Percentiles rank a stretch among this genome's conserved stretches.
These are phyloP conservation scores for Wallacemonas collosoma DNA, from an alignment of 208 protist species.

Conservation along the genomic window DNA sequence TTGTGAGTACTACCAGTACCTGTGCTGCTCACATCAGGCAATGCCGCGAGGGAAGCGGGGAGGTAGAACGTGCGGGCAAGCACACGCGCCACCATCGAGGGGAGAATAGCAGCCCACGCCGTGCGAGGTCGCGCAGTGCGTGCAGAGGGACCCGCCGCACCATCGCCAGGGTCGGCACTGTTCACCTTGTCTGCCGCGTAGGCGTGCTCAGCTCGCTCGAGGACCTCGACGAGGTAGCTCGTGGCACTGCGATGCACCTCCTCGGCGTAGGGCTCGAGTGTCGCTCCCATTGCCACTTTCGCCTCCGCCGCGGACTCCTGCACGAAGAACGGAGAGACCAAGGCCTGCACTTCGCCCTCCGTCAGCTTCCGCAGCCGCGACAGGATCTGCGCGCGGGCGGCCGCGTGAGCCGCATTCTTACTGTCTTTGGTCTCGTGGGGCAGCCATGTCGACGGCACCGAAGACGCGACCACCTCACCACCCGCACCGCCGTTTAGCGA, in stretches of 20 bases:
- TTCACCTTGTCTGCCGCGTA: background rate
- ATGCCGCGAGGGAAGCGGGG: background rate
- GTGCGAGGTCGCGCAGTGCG: background rate
- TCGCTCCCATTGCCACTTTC: constrained; percentile 25
- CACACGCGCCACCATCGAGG: constrained; percentile 4
- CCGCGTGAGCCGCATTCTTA: constrained; percentile 4
- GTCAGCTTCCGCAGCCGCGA: constrained; percentile 2
- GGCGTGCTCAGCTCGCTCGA: constrained; percentile 13
- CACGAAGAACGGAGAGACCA: constrained; percentile 22
- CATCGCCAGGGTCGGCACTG: background rate
- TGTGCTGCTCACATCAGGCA: background rate
- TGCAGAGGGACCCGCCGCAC: background rate
- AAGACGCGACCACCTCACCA: background rate
- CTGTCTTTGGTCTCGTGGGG: too few relatives aligned
- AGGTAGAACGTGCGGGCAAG: constrained; percentile 7
- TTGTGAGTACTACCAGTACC: background rate
- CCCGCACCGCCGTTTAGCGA: background rate
- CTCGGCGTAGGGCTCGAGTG: constrained; percentile 12
- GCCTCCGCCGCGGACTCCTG: constrained; percentile 16
- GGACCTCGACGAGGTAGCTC: constrained; percentile 23
- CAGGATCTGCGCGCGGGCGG: background rate
- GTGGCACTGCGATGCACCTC: constrained; percentile 17
- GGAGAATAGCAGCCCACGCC: background rate
- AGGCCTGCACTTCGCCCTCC: constrained; percentile 13
- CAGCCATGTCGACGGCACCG: too few relatives aligned